Percentiles rank a stretch among this genome's conserved stretches.
Conservation (phyloP, 495 filamentous ascomycete genomes). For the Aspergillus asperescens region DNA sequence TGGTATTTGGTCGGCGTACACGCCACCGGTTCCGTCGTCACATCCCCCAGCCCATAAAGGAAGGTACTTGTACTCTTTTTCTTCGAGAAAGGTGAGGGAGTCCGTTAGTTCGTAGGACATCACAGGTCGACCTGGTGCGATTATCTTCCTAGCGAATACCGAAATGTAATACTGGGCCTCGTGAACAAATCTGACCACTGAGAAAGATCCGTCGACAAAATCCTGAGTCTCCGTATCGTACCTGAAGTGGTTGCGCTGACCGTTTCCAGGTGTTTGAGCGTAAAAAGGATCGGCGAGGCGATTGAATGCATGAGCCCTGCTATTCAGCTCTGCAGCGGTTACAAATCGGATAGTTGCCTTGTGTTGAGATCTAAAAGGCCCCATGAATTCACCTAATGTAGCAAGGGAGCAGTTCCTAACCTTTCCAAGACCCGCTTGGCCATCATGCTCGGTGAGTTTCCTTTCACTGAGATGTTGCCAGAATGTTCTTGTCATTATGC, state of each 20-base stretch:
- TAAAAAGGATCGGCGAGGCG: neutral
- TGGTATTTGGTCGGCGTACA: slow-evolving; percentile 42
- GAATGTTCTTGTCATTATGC: slow-evolving; percentile 33
- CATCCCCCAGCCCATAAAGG: slow-evolving; percentile 53
- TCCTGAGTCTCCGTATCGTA: no score
- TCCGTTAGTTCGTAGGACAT: slow-evolving; percentile 28
- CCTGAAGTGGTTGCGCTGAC: neutral
- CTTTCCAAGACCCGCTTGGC: neutral
- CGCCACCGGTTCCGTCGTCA: slow-evolving; percentile 51
- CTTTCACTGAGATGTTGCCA: slow-evolving; percentile 23
- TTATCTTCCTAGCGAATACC: slow-evolving; percentile 16
- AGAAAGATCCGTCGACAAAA: neutral
- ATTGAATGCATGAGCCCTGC: neutral
- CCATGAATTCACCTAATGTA: slow-evolving; percentile 1
- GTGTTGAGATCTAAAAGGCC: slow-evolving; percentile 3
- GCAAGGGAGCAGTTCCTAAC: slow-evolving; percentile 2
- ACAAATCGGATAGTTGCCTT: slow-evolving; percentile 1
- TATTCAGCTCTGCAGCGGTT: neutral
- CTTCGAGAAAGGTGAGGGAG: slow-evolving; percentile 43
- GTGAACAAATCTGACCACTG: slow-evolving; percentile 1
- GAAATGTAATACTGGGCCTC: slow-evolving; percentile 18
- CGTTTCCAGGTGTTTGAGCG: no score
- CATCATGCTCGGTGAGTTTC: neutral
- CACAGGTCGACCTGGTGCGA: slow-evolving; percentile 9
- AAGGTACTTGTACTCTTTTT: slow-evolving; percentile 48